A percentile compares a stretch with the other conserved stretches of the same genome.
phyloP scores from a whole-genome alignment of 2,329 filamentous ascomycete species.

The Talaromyces islandicus region DNA sequence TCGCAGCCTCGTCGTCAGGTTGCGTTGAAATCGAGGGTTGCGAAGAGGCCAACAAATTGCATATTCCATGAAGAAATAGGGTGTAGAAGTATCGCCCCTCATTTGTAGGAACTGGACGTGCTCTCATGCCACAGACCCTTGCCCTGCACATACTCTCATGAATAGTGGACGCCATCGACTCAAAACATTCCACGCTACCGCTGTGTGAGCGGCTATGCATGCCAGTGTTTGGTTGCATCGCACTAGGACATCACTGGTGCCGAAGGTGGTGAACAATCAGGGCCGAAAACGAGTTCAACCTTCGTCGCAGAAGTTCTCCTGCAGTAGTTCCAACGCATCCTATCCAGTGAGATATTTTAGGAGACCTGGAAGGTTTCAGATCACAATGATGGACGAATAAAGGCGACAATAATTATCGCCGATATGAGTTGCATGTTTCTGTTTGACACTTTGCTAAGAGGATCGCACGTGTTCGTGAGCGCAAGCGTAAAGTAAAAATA shows the following conservation, averaged over 20 bases:
- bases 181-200: background rate
- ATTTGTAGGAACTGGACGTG: background rate
- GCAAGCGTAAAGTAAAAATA: background rate
- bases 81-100: background rate
- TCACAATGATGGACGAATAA: background rate
- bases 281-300: background rate
- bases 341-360: background rate
- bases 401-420: background rate
- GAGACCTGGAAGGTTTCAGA: background rate
- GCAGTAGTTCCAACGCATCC: background rate
- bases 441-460: background rate
- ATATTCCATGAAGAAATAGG: background rate
- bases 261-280: background rate
- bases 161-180: background rate
- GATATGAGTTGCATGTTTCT: background rate
- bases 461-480: background rate
- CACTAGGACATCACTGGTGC: background rate
- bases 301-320: background rate
- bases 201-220: background rate
- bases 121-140: background rate
- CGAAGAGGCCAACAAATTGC: background rate
- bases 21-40: background rate
- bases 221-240: background rate
- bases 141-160: background rate
- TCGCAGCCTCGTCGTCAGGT: background rate